These are phyloP conservation scores for Guyanaporus albipodus DNA, from an alignment of 768 basidiomycete genomes.

Conservation along the genomic window DNA sequence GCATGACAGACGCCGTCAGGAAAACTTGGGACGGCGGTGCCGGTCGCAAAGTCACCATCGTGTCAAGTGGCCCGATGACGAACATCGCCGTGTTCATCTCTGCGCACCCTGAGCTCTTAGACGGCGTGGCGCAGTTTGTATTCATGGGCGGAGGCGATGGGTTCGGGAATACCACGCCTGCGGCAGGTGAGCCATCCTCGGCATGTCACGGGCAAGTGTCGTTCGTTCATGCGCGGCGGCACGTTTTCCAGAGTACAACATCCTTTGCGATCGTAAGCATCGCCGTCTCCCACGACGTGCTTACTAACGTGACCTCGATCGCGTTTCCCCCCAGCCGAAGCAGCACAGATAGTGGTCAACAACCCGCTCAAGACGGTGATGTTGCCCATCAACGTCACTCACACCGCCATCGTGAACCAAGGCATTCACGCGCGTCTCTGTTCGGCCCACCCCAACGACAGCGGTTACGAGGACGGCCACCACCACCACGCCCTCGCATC, in stretches of 20 bases:
- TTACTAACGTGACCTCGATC: not conserved
- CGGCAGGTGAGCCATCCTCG: constrained; percentile 47
- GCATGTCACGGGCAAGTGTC: not conserved
- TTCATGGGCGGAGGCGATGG: constrained; percentile 93
- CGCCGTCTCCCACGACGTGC: not conserved
- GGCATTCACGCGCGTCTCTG: constrained; percentile 53
- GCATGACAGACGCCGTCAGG: constrained; percentile 56
- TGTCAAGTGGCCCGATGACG: constrained; percentile 83
- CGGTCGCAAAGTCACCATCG: constrained; percentile 60
- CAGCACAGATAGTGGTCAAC: constrained; percentile 77
- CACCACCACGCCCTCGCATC: not conserved
- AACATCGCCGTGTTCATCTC: constrained; percentile 69
- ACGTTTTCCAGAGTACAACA: constrained; percentile 72
- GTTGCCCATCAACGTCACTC: constrained; percentile 88
- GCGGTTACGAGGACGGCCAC: constrained; percentile 26
- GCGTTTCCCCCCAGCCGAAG: constrained; percentile 54
- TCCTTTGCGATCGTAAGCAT: constrained; percentile 77
- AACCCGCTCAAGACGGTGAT: constrained; percentile 64
- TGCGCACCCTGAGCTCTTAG: constrained; percentile 51
- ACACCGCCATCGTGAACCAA: constrained; percentile 71
- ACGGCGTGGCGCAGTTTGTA: constrained; percentile 47
- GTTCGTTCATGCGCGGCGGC: not conserved
- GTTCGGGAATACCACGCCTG: constrained; percentile 73
- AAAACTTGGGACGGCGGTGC: constrained; percentile 53
- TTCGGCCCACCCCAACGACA: constrained; percentile 37